phyloP scores from a whole-genome alignment of 2,329 filamentous ascomycete species.

The Arthrocladium fulminans region DNA sequence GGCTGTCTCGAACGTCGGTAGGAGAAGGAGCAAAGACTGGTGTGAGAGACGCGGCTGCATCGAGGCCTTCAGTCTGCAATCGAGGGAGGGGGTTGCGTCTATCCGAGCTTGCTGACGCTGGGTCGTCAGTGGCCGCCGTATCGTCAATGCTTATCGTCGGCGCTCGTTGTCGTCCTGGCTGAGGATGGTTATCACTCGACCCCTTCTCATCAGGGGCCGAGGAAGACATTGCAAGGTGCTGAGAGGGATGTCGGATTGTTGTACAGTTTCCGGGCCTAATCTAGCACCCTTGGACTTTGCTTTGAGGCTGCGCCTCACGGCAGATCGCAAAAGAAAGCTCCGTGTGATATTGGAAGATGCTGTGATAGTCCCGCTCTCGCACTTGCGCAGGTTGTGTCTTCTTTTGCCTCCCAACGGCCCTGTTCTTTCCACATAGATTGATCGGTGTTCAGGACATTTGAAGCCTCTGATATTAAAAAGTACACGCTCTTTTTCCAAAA shows the following conservation, averaged over 20 bases:
- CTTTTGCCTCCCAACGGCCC: too few species aligned
- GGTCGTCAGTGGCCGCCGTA: conserved; percentile 32
- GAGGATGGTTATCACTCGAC: neutral
- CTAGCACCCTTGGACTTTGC: neutral
- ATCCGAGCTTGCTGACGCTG: conserved; percentile 21
- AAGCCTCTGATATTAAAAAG: too few species aligned
- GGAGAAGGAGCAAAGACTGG: conserved; percentile 31
- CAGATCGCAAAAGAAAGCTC: neutral
- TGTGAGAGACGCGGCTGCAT: conserved; percentile 27
- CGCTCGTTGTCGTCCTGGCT: conserved; percentile 26
- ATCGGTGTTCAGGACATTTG: too few species aligned
- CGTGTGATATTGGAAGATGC: neutral
- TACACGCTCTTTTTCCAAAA: too few species aligned
- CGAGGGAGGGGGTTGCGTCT: conserved; percentile 30
- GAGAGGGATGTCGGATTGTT: neutral
- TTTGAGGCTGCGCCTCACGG: neutral
- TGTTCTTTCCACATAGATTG: too few species aligned
- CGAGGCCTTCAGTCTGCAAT: conserved; percentile 30
- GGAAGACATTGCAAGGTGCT: conserved; percentile 5
- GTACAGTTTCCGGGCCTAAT: neutral
- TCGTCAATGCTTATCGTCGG: conserved; percentile 52
- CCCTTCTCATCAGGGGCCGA: neutral
- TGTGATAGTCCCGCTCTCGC: neutral
- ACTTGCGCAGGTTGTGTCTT: neutral
- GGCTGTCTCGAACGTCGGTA: conserved; percentile 49